A percentile compares a stretch with the other conserved stretches of the same genome.
Evolutionary conservation across 129 eudicot species (phyloP).

Genomic region (Saposhnikovia divaricata): DNA sequence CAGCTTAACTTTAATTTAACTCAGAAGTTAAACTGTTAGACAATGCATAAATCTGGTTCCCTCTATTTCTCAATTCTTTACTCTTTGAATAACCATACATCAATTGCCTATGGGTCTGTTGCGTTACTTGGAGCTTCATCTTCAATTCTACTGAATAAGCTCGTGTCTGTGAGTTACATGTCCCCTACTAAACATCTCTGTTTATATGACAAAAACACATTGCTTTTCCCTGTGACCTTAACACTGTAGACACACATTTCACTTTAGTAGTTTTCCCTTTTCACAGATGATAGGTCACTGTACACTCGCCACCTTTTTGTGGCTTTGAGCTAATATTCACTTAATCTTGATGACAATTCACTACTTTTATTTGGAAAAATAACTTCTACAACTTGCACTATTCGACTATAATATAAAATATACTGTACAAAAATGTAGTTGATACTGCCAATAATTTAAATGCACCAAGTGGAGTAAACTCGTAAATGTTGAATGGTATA

Average conservation of each 20-base stretch:
- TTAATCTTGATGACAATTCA: constrained; percentile 9
- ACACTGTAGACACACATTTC: not conserved
- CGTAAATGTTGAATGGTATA: not conserved
- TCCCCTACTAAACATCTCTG: not conserved
- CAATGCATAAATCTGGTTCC: no score
- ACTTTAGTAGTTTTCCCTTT: not conserved
- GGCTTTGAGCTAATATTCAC: constrained; percentile 16
- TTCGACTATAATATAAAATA: no score
- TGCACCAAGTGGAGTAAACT: not conserved
- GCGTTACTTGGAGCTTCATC: constrained; percentile 20
- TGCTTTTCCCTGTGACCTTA: no score
- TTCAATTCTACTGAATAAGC: not conserved
- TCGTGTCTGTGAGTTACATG: constrained; percentile 12
- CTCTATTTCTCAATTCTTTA: constrained; percentile 12
- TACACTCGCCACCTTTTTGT: constrained; percentile 16
- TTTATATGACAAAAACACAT: no score
- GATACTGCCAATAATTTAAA: not conserved
- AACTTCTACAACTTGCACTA: no score
- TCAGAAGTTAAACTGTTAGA: not conserved
- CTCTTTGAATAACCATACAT: constrained; percentile 21
- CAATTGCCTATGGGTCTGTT: constrained; percentile 22
- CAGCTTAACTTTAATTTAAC: not conserved
- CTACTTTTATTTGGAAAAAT: not conserved
- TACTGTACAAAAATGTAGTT: not conserved
- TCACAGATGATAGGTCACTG: constrained; percentile 29